These are phyloP conservation scores for Metschnikowia proteae DNA, from an alignment of 805 yeast genomes.

Conservation along the genomic window DNA sequence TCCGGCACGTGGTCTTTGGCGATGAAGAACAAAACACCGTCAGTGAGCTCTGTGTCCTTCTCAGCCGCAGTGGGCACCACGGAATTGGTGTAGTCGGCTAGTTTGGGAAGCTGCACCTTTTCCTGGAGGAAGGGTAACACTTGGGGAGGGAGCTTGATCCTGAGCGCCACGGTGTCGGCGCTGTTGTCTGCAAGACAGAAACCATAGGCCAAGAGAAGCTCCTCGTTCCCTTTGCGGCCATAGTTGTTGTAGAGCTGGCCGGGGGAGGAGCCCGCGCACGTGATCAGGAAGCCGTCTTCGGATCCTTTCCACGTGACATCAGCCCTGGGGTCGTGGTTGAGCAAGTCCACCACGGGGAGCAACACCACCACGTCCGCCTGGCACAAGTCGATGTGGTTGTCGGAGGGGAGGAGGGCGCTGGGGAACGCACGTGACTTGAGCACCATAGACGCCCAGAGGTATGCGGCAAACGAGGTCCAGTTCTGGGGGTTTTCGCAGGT, in stretches of 20 bases:
- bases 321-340: conserved; percentile 65
- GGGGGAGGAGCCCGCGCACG: conserved; percentile 17
- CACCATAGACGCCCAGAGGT: conserved; percentile 71
- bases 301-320: conserved; percentile 60
- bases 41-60: conserved; percentile 19
- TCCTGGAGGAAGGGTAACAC: conserved; percentile 28
- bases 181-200: conserved; percentile 58
- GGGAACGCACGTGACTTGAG: conserved; percentile 83
- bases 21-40: conserved; percentile 40
- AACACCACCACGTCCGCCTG: conserved; percentile 57
- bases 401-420: conserved; percentile 45
- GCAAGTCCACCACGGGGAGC: conserved; percentile 71
- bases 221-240: conserved; percentile 86
- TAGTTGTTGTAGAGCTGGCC: conserved; percentile 68
- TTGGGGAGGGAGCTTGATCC: conserved; percentile 49
- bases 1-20: conserved; percentile 37
- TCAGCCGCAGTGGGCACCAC: conserved; percentile 15
- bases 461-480: conserved; percentile 67
- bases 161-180: conserved; percentile 56
- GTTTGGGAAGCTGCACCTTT: conserved; percentile 32
- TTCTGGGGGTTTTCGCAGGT: conserved; percentile 23
- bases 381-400: conserved; percentile 14
- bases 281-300: conserved; percentile 19
- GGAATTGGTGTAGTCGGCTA: conserved; percentile 39
- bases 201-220: conserved; percentile 77